Conservation (phyloP, 257 asterid species). For the Solanum microdontum region DNA sequence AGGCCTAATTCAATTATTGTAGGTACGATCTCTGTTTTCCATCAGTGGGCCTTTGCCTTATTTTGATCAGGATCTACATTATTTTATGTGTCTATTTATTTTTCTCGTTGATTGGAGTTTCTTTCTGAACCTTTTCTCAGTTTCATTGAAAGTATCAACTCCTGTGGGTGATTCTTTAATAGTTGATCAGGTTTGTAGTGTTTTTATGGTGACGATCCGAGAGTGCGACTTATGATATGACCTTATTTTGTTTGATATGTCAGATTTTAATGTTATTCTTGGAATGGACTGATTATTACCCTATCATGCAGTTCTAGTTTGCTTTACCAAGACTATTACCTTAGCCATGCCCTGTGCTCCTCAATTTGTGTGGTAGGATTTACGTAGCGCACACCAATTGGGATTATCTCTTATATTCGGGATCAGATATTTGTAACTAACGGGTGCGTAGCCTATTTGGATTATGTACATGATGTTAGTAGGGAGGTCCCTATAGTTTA, state of each 20-base stretch:
- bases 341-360: not conserved
- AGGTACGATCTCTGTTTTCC: not conserved
- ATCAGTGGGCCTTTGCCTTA: not conserved
- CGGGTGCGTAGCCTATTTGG: too few relatives aligned
- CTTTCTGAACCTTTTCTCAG: not conserved
- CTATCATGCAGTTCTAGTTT: not conserved
- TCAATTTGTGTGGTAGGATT: not conserved
- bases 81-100: not conserved
- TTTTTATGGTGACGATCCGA: not conserved
- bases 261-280: not conserved
- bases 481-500: not conserved
- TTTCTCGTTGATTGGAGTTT: not conserved
- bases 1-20: not conserved
- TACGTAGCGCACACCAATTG: not conserved
- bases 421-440: too few relatives aligned
- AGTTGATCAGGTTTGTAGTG: not conserved
- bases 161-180: not conserved
- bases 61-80: too few relatives aligned
- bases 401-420: not conserved
- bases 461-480: not conserved
- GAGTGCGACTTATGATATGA: not conserved
- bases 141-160: not conserved
- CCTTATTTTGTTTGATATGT: too few relatives aligned
- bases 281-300: not conserved
- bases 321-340: not conserved